These are phyloP conservation scores for Trametes meyenii DNA, from an alignment of 768 basidiomycete genomes.

Conservation along the genomic window DNA sequence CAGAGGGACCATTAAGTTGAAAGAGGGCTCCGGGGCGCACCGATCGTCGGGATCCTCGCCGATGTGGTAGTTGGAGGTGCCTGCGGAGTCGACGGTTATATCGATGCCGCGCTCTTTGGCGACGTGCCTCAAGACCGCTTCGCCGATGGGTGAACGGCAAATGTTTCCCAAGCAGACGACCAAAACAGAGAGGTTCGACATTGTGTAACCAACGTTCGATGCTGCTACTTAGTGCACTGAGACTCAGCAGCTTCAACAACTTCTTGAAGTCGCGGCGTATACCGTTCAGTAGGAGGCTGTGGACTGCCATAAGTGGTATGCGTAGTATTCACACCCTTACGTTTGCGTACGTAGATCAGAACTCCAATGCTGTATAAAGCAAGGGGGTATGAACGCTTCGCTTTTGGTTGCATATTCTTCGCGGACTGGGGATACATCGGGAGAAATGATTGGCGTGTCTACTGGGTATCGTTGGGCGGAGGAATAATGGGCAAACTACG, in stretches of 20 bases:
- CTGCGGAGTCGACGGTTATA: constrained; percentile 79
- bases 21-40: constrained; percentile 40
- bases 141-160: constrained; percentile 91
- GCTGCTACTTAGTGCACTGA: too few species aligned
- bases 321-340: constrained; percentile 7
- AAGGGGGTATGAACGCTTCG: not conserved
- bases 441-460: not conserved
- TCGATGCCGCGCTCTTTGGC: constrained; percentile 68
- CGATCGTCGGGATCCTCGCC: constrained; percentile 85
- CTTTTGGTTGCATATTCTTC: not conserved
- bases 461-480: constrained; percentile 12
- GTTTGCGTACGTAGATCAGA: not conserved
- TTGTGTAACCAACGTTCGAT: too few species aligned
- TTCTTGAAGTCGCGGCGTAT: too few species aligned
- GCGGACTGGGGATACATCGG: constrained; percentile 5
- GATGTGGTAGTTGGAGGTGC: constrained; percentile 82
- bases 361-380: not conserved
- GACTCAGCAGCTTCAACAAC: too few species aligned
- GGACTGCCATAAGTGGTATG: not conserved
- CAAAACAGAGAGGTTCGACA: constrained; percentile 50
- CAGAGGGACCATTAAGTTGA: not conserved
- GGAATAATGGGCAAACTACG: not conserved
- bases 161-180: constrained; percentile 85
- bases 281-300: not conserved
- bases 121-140: constrained; percentile 77